A percentile compares a stretch with the other conserved stretches of the same genome.
Evolutionary conservation across 352 stramenopile genomes (phyloP).

Genomic region (Globisporangium splendens): DNA sequence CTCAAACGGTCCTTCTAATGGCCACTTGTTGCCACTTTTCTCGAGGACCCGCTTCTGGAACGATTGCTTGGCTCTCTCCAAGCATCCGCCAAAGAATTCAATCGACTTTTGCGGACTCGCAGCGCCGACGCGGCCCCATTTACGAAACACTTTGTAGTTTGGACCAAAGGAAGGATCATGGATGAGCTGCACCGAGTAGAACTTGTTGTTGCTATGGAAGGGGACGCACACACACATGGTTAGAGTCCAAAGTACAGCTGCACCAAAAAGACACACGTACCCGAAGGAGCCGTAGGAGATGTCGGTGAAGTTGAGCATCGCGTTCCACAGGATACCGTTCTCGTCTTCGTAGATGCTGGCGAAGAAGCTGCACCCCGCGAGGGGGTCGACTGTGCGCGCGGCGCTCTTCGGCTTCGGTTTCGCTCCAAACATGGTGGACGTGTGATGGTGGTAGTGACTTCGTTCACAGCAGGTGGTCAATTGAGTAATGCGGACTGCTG

Average conservation of each 20-base stretch:
- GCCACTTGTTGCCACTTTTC: slow-evolving; percentile 70
- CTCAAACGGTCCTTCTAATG: slow-evolving; percentile 38
- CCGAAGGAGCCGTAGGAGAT: slow-evolving; percentile 52
- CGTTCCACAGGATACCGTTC: slow-evolving; percentile 52
- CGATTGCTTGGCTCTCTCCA: slow-evolving; percentile 46
- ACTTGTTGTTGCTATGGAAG: slow-evolving; percentile 64
- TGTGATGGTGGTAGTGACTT: too few species aligned
- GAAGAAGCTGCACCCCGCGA: not conserved
- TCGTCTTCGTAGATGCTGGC: slow-evolving; percentile 21
- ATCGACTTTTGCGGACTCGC: slow-evolving; percentile 38
- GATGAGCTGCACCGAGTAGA: slow-evolving; percentile 72
- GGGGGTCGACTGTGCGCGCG: not conserved
- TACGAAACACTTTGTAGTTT: slow-evolving; percentile 53
- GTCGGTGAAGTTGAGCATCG: slow-evolving; percentile 69
- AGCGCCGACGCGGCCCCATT: slow-evolving; percentile 66
- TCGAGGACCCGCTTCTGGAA: slow-evolving; percentile 61
- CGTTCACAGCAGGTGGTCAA: too few species aligned
- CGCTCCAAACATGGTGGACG: not conserved
- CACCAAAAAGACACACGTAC: slow-evolving; percentile 11
- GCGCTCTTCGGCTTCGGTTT: slow-evolving; percentile 1
- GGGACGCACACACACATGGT: too few species aligned
- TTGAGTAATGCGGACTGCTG: too few species aligned
- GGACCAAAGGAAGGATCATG: slow-evolving; percentile 19
- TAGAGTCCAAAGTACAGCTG: too few species aligned
- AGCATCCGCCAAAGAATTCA: slow-evolving; percentile 17